Conservation (phyloP, 208 protist species). For the Crithidia mellificae region DNA sequence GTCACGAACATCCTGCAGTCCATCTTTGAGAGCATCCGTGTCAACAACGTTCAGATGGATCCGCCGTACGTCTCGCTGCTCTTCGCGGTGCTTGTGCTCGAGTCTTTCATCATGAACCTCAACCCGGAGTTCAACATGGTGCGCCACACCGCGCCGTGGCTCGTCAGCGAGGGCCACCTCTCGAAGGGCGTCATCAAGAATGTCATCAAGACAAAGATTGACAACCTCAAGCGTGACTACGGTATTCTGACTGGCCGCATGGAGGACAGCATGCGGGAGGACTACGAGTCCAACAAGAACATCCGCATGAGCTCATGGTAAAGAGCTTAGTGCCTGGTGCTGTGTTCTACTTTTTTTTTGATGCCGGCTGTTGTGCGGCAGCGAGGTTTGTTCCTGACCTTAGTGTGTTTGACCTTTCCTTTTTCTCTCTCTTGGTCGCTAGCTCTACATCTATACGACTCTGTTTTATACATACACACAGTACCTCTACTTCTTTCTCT, state of each 20-base stretch:
- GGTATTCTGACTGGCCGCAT: conserved; percentile 63
- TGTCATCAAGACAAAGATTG: conserved; percentile 56
- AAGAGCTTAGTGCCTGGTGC: neutral
- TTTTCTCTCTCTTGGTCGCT: too few relatives aligned
- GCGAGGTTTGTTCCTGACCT: too few relatives aligned
- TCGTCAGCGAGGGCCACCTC: conserved; percentile 85
- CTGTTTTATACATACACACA: too few relatives aligned
- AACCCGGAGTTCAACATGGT: conserved; percentile 92
- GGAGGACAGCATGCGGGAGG: conserved; percentile 50
- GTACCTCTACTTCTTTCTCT: too few relatives aligned
- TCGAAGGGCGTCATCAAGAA: conserved; percentile 85
- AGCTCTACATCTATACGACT: too few relatives aligned
- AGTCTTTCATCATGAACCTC: conserved; percentile 93
- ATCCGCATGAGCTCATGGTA: conserved; percentile 46
- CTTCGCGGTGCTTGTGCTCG: conserved; percentile 89
- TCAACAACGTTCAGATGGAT: conserved; percentile 87
- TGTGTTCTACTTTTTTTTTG: too few relatives aligned
- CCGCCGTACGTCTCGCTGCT: conserved; percentile 88
- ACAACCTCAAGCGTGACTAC: conserved; percentile 64
- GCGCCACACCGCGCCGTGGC: conserved; percentile 85
- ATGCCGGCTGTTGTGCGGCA: too few relatives aligned
- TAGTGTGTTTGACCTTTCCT: too few relatives aligned
- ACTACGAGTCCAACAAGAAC: conserved; percentile 46
- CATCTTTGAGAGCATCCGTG: conserved; percentile 82
- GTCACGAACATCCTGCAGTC: conserved; percentile 86